Evolutionary conservation across 2,329 filamentous ascomycete species (phyloP), one percentile per base, ranked within the genome.

Genomic region (Alternaria ventricosa): DNA sequence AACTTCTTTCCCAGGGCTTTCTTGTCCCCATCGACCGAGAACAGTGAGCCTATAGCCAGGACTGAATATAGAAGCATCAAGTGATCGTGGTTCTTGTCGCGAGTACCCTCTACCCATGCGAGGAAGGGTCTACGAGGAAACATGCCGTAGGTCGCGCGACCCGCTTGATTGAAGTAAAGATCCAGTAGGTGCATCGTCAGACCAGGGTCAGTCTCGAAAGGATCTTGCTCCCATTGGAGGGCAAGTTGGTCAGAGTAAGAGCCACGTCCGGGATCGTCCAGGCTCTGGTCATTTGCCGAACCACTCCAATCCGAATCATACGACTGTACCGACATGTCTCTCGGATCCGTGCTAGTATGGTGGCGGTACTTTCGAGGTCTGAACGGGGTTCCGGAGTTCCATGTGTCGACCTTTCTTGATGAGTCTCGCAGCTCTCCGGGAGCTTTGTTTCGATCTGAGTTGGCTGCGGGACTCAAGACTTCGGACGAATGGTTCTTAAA

Each of bases 41-140:
- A 90, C 1, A 86, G 74, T 5, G 86, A 85, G 1, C 86, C 87
- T 69, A 88, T 73, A 2, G 87, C 84, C 64, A 90, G 81, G 69
- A 89, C 83, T 1, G 85, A 83, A 72, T 90, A 89, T 10, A 90
- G 78, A 4, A 90, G 79, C 85, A 89, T 88, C 44, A 85, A 80
- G 70, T 90, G 87, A 44, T 86, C 83, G 20, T 80, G 76, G 13
- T 81, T 84, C 69, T 87, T 88, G 11, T 82, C 77, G n/a, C 71
- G 75, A 41, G 75, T 79, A 13, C 80, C 82, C 54, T 82, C 81
- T 33, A 87, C 77, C 88, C 88, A 90, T 22, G 79, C 71, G 25
- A 83, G 78, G 67, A 90, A 89, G 10, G 83, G 80, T 43, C 80
- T 75, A 36, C 82, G 81, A 3, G 88, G 87, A 61, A 89, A 87